phyloP scores from a whole-genome alignment of 2,329 filamentous ascomycete species.

The Pestalotiopsis sp. region DNA sequence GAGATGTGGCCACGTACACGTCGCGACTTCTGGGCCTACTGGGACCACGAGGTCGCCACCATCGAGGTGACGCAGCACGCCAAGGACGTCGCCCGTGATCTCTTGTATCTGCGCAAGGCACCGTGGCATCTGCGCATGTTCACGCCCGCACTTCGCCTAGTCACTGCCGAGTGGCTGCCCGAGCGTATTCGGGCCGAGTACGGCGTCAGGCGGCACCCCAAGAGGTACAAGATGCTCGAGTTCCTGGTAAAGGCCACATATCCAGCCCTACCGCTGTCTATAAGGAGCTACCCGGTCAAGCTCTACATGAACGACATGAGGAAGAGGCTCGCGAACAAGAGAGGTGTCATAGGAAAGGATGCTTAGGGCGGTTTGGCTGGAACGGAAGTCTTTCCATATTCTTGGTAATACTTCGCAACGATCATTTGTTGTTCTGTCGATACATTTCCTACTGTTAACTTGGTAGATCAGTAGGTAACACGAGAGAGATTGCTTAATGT shows the following conservation, averaged over 20 bases:
- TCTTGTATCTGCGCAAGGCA: conserved; percentile 26
- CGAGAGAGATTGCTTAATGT: too few relatives aligned
- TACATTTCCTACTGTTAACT: too few relatives aligned
- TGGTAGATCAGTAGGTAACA: too few relatives aligned
- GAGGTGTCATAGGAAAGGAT: conserved; percentile 21
- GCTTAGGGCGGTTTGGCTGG: not conserved
- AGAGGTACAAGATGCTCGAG: conserved; percentile 18
- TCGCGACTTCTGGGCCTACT: conserved; percentile 30
- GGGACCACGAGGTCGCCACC: conserved; percentile 28
- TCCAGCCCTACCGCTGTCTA: conserved; percentile 29
- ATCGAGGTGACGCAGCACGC: conserved; percentile 32
- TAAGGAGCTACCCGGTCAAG: conserved; percentile 26
- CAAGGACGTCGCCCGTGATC: conserved; percentile 22
- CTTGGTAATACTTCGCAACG: too few relatives aligned
- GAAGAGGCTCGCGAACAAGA: conserved; percentile 16
- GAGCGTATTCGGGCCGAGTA: conserved; percentile 27
- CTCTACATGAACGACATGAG: conserved; percentile 28
- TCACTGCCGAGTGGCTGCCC: conserved; percentile 25
- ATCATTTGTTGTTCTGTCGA: too few relatives aligned
- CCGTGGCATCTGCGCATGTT: conserved; percentile 23
- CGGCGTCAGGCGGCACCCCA: conserved; percentile 21
- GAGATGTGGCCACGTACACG: conserved; percentile 31
- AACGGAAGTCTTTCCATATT: too few relatives aligned
- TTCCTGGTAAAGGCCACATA: conserved; percentile 31
- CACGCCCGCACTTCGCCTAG: conserved; percentile 22